phyloP scores from a whole-genome alignment of 192 early-diverging fungal species.

The Diversispora eburnea region DNA sequence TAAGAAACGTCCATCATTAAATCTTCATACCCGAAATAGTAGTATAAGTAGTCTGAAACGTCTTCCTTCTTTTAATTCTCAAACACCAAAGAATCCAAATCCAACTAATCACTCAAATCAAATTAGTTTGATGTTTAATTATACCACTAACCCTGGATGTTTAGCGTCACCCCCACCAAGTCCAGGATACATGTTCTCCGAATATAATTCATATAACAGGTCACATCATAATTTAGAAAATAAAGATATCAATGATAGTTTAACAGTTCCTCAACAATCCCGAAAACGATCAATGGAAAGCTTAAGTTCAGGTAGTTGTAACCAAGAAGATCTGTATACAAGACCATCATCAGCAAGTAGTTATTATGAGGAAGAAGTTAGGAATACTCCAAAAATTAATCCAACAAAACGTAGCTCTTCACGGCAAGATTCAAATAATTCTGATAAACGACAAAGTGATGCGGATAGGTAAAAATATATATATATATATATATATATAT shows the following conservation, averaged over 20 bases:
- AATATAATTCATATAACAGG: neutral
- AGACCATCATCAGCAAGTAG: too few species aligned
- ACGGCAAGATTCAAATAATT: too few species aligned
- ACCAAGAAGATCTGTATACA: neutral
- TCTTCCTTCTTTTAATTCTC: conserved; percentile 24
- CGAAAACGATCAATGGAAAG: neutral
- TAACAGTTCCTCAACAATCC: neutral
- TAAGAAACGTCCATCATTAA: conserved; percentile 16
- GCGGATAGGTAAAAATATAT: too few species aligned
- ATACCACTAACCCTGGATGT: neutral
- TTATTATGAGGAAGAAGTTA: too few species aligned
- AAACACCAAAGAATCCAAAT: neutral
- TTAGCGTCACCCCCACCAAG: neutral
- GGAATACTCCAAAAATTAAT: too few species aligned
- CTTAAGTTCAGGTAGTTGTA: too few species aligned
- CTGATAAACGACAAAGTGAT: too few species aligned
- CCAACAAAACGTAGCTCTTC: too few species aligned
- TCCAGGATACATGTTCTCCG: conserved; percentile 1
- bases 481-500: conserved; percentile 6
- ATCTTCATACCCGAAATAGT: neutral
- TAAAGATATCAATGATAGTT: neutral
- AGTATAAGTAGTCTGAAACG: conserved; percentile 19
- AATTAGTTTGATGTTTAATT: conserved; percentile 8
- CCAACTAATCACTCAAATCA: conserved; percentile 7
- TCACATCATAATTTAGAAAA: neutral